Evolutionary conservation across 805 yeast genomes (phyloP).

Genomic region (Metschnikowia sp.): DNA sequence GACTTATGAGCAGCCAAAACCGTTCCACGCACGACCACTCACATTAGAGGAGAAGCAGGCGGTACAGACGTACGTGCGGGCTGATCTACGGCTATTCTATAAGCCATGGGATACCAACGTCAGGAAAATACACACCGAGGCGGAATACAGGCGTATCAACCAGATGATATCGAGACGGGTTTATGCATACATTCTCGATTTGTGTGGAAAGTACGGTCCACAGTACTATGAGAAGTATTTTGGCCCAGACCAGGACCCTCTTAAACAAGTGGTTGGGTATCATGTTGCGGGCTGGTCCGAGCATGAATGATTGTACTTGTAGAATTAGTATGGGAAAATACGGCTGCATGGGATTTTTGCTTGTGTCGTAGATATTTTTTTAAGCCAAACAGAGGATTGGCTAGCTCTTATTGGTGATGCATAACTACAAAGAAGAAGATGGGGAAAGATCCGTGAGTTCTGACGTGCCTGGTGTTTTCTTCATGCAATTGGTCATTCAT

Average conservation of each 20-base stretch:
- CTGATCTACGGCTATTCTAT: slow-evolving; percentile 48
- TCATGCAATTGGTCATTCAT: too few relatives aligned
- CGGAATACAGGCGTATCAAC: slow-evolving; percentile 57
- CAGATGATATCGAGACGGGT: slow-evolving; percentile 57
- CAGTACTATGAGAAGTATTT: slow-evolving; percentile 18
- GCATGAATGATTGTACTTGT: not conserved
- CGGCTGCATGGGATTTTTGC: too few relatives aligned
- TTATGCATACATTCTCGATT: slow-evolving; percentile 38
- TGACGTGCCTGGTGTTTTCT: too few relatives aligned
- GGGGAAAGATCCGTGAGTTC: too few relatives aligned
- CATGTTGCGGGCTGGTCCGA: slow-evolving; percentile 18
- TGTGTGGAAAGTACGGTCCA: slow-evolving; percentile 10
- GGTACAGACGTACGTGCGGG: slow-evolving; percentile 57
- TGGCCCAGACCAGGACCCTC: slow-evolving; percentile 13
- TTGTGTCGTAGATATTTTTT: too few relatives aligned
- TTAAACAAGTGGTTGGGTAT: slow-evolving; percentile 23
- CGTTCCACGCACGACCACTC: slow-evolving; percentile 11
- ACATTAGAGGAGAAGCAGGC: slow-evolving; percentile 46
- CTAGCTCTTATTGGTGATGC: too few relatives aligned
- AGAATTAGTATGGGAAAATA: too few relatives aligned
- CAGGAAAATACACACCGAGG: slow-evolving; percentile 22
- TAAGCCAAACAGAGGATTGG: too few relatives aligned
- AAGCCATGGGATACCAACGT: not conserved
- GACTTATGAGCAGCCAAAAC: too few relatives aligned
- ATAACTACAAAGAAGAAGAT: too few relatives aligned